These are phyloP conservation scores for Fomitopsis serialis DNA, from an alignment of 768 basidiomycete genomes.

Conservation along the genomic window DNA sequence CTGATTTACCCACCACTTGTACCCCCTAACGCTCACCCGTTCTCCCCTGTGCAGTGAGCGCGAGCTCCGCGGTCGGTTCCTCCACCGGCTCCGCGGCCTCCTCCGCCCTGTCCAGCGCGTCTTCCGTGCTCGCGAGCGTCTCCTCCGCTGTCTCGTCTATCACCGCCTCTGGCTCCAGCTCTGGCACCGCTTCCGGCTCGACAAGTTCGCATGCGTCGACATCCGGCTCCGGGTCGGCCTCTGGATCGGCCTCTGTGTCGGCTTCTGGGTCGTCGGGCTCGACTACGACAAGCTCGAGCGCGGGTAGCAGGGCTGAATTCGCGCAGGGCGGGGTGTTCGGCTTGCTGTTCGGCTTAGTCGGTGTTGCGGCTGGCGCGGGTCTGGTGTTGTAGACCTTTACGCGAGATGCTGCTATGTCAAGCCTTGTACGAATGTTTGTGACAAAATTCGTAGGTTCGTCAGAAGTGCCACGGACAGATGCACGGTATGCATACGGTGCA, in stretches of 20 bases:
- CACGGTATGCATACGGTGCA: too few species aligned
- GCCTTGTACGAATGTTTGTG: too few species aligned
- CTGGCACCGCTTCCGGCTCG: too few species aligned
- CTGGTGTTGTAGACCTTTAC: neutral
- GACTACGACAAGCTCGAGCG: neutral
- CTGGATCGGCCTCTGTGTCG: neutral
- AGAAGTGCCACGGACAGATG: too few species aligned
- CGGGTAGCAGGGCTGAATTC: neutral
- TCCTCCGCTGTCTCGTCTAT: slow-evolving; percentile 2
- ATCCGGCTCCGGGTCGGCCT: neutral
- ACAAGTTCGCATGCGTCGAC: too few species aligned
- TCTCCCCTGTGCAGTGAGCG: slow-evolving; percentile 4
- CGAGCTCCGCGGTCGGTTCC: neutral
- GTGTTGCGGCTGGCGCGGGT: neutral
- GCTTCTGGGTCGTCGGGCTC: neutral
- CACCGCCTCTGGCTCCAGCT: neutral
- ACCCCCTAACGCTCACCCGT: neutral
- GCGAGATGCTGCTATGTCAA: too few species aligned
- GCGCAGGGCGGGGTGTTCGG: neutral
- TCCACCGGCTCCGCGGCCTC: neutral
- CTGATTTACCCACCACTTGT: too few species aligned
- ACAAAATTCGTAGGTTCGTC: too few species aligned
- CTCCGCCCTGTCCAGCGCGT: slow-evolving; percentile 3
- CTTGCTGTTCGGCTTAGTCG: neutral
- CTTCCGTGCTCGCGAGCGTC: slow-evolving; percentile 1